Conservation (phyloP, 73 alveolate genomes). For the Uronychia binucleata region DNA sequence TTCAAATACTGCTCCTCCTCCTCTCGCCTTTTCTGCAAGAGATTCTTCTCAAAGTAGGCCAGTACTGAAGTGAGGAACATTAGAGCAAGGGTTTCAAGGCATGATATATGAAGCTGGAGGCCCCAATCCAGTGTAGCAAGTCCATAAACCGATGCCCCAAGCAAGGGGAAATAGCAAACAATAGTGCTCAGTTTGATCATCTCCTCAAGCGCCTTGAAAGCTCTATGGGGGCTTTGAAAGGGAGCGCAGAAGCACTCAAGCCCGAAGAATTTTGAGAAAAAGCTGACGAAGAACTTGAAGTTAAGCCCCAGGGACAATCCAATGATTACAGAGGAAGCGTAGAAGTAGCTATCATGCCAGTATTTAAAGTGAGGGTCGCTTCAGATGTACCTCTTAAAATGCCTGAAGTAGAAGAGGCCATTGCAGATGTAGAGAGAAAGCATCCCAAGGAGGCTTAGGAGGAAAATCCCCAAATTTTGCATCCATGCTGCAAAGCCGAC, state of each 20-base stretch:
- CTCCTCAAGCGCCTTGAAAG: conserved; percentile 34
- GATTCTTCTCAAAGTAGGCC: conserved; percentile 9
- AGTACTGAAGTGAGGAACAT: conserved; percentile 19
- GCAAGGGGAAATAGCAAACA: conserved; percentile 41
- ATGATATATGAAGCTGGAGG: conserved; percentile 21
- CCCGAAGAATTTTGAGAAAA: conserved; percentile 61
- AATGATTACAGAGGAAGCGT: conserved; percentile 24
- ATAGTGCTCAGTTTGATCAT: conserved; percentile 24
- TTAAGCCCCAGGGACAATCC: conserved; percentile 20
- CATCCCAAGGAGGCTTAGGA: conserved; percentile 24
- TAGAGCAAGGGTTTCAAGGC: conserved; percentile 44
- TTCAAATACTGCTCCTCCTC: background rate
- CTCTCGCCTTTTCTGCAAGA: background rate
- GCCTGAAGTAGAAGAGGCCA: conserved; percentile 19
- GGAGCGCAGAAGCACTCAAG: conserved; percentile 38
- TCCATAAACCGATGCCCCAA: conserved; percentile 20
- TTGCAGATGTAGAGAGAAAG: conserved; percentile 6
- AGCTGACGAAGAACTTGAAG: conserved; percentile 26
- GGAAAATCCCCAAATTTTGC: conserved; percentile 17
- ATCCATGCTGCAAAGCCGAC: conserved; percentile 24
- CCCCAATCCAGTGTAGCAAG: conserved; percentile 54
- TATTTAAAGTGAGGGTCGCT: conserved; percentile 19
- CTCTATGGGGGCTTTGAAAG: background rate
- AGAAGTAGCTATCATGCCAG: conserved; percentile 25
- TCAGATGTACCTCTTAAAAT: conserved; percentile 23